Evolutionary conservation across 805 yeast species (phyloP).

Genomic region (Saturnispora hagleri): DNA sequence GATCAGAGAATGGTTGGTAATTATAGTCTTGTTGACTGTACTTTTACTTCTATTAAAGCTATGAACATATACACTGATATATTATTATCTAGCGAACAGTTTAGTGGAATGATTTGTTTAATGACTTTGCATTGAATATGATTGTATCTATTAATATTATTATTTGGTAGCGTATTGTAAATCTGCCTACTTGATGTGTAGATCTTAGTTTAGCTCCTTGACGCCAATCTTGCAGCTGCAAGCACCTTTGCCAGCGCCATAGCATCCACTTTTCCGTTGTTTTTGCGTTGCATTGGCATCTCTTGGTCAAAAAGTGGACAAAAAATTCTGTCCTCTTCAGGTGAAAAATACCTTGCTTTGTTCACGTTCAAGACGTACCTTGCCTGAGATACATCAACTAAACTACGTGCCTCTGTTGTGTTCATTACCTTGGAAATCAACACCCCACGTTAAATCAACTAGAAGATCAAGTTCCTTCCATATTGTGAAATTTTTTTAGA

Average conservation of each 20-base stretch:
- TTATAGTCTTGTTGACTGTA: constrained; percentile 34
- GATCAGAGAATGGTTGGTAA: constrained; percentile 40
- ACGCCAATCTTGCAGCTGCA: constrained; percentile 3
- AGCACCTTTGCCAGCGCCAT: constrained; percentile 5
- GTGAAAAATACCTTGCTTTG: constrained; percentile 3
- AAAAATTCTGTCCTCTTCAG: constrained; percentile 6
- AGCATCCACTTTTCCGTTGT: constrained; percentile 4
- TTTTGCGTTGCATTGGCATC: neutral
- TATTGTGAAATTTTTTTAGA: neutral
- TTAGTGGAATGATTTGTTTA: neutral
- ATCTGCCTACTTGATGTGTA: neutral
- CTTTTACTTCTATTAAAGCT: constrained; percentile 32
- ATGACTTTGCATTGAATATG: neutral
- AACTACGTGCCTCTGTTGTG: constrained; percentile 5
- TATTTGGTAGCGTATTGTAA: neutral
- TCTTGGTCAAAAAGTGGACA: constrained; percentile 6
- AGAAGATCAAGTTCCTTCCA: neutral
- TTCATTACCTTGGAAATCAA: neutral
- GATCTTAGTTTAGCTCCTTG: neutral
- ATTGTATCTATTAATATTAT: neutral
- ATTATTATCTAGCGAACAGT: neutral
- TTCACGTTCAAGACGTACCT: neutral
- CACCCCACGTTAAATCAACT: neutral
- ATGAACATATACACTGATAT: neutral
- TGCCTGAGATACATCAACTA: constrained; percentile 2